Base-by-base conservation (phyloP, 1,139 yeast species). In the Nakaseomyces kungkrabaensis region DNA sequence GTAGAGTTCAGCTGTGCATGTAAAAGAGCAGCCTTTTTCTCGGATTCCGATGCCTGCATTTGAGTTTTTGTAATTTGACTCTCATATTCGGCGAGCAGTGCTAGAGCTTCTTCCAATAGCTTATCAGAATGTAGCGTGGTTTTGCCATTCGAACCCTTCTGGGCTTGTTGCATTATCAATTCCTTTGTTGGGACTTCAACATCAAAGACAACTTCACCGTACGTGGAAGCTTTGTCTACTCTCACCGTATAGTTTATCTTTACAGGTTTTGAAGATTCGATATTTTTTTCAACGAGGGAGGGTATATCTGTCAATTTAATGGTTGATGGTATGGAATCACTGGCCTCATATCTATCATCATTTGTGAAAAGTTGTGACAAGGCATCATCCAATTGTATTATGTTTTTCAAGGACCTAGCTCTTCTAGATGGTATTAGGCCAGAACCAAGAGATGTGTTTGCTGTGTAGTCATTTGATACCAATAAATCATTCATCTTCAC, bases 131-230 rank as follows among this genome's bases (percentile, higher is more conserved):
- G n/a, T 6, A 29, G n/a, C 8, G 31, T 37, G 7, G 43, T 4
- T 41, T 29, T 41, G 10, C 13, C n/a, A n/a, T 38, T 24, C 17
- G 17, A 4, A 7, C 34, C 25, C 34, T 27, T 41, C 3, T 27
- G 34, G 6, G 4, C 7, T 41, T 27, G 34, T 29, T 34, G 34
- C 17, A 43, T 5, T 9, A 43, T 24, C 10, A 32, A 11, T 9
- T 31, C 37, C 22, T 43, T 43, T 10, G 46, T 32, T 33, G 64
- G 60, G 9, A 81, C 75, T 51, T 75, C 78, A 50, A 89, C 73
- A 63, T 89, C 96, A 52, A 82, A 70, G n/a, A 84, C 81, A 9
- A 77, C 70, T 42, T 85, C 94, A 17, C 95, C 95, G 54, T 85
- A 69, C 1, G 89, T 85, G n/a, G 83, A 73, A 37, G 85, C 83